Percentiles rank a stretch among this genome's conserved stretches.
Evolutionary conservation across 257 asterid genomes (phyloP).

Genomic region (Primulina eburnea): DNA sequence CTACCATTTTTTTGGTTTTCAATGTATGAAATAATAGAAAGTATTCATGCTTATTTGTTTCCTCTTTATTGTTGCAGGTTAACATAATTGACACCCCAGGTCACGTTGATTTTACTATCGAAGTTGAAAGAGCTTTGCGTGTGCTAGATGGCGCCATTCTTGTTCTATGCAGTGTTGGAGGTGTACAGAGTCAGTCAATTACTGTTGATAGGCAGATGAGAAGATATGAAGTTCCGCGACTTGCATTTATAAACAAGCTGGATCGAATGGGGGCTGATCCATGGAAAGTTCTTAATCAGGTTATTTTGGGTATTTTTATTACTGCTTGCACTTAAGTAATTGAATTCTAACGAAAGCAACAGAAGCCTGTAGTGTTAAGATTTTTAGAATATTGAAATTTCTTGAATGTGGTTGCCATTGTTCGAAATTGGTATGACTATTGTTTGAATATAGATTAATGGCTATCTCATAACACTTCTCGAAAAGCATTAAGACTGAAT

Average conservation of each 20-base stretch:
- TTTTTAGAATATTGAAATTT: neutral
- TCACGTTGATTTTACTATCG: constrained; percentile 96
- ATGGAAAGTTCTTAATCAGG: constrained; percentile 96
- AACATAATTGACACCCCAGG: constrained; percentile 98
- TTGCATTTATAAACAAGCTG: constrained; percentile 94
- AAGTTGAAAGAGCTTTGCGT: constrained; percentile 98
- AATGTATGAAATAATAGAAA: neutral
- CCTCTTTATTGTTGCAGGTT: constrained; percentile 50
- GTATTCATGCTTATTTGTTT: neutral
- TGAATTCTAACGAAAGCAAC: neutral
- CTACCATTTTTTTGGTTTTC: too few species aligned
- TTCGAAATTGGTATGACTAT: neutral
- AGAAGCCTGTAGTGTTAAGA: neutral
- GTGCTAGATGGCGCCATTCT: constrained; percentile 98
- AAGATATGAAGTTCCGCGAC: constrained; percentile 94
- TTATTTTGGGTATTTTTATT: constrained; percentile 27
- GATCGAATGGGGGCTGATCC: constrained; percentile 99
- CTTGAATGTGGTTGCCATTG: neutral
- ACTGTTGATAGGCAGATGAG: constrained; percentile 99
- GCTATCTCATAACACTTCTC: neutral
- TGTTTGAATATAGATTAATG: neutral
- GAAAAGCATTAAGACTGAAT: neutral
- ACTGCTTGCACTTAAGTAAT: neutral
- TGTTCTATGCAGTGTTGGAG: constrained; percentile 97
- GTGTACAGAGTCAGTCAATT: constrained; percentile 98